Conservation (phyloP, 805 yeast genomes). For the Candida glaebosa region DNA sequence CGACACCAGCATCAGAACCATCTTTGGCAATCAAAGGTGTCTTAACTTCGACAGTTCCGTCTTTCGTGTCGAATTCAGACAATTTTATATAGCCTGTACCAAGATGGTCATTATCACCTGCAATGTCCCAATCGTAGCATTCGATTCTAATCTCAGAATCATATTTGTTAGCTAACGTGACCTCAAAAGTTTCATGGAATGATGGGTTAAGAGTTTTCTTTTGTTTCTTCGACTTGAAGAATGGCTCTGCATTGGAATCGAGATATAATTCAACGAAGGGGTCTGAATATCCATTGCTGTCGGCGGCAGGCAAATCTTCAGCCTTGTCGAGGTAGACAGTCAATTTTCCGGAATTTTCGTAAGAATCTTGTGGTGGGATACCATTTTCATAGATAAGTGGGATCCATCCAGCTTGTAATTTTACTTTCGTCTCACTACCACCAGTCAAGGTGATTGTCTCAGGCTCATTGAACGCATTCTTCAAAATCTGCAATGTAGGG, state of each 20-base stretch:
- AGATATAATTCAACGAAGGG: conserved; percentile 75
- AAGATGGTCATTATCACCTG: conserved; percentile 80
- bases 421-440: conserved; percentile 48
- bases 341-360: conserved; percentile 71
- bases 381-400: conserved; percentile 57
- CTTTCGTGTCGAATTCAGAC: conserved; percentile 29
- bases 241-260: conserved; percentile 54
- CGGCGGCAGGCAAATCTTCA: conserved; percentile 74
- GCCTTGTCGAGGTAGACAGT: conserved; percentile 62
- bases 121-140: conserved; percentile 90
- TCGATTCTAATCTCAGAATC: conserved; percentile 55
- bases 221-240: conserved; percentile 71
- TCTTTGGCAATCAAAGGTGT: conserved; percentile 50
- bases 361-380: conserved; percentile 72
- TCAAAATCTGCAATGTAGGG: conserved; percentile 63
- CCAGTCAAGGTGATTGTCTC: conserved; percentile 55
- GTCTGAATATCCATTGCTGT: conserved; percentile 88
- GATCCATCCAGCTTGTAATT: conserved; percentile 68
- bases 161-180: conserved; percentile 58
- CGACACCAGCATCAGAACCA: conserved; percentile 59
- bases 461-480: conserved; percentile 63
- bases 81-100: conserved; percentile 63
- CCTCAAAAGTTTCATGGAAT: conserved; percentile 70
- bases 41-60: conserved; percentile 54
- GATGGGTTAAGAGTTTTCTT: conserved; percentile 90